Base-by-base conservation (phyloP, 805 yeast genomes). In the Saccharomycopsis fibuligera region DNA sequence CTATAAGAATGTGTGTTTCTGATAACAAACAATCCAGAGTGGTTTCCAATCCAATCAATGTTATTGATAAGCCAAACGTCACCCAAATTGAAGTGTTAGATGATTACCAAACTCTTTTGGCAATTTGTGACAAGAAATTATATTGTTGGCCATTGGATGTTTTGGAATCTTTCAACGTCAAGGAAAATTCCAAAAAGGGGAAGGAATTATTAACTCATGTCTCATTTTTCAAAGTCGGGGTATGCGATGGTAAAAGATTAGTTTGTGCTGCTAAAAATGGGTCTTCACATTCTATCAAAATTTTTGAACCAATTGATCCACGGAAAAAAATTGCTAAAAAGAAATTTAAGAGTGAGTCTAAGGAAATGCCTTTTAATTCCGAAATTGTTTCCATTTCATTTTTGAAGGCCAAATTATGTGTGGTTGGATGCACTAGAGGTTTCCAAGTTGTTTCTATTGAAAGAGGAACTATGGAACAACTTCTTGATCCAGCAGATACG, bases 401-500 rank as follows among this genome's bases (percentile, higher is more conserved):
- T 61, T 71, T 93, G 65, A 87, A 89, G 62, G 81, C 90, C 3
- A 86, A 84, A 60, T 68, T 93, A 54, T 91, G 97, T 70, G 41
- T 53, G 44, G 85, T 93, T 55, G 99, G 99, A 23, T 93, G 99
- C 60, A 83, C 96, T 25, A 87, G 84, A 63, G 99, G 99, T 0
- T 93, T 93, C 69, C 98, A 93, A 68, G 88, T 93, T 60, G 89
- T 93, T 33, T 84, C 95, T 16, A 31, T 51, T 16, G 47, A 50
- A 27, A 27, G 29, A 19, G 49, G 49, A 10, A 27, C 41, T 19
- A 47, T 42, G 43, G 97, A 93, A 66, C 81, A 93, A 8, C 75
- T 93, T 45, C 71, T 93, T 58, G 98, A 93, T 67, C 96, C 96
- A n/a, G 99, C 98, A 0, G 99, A 93, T 61, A 95, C 98, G 0